Base-by-base conservation (phyloP, 352 stramenopile species). In the Globisporangium spiculum region DNA sequence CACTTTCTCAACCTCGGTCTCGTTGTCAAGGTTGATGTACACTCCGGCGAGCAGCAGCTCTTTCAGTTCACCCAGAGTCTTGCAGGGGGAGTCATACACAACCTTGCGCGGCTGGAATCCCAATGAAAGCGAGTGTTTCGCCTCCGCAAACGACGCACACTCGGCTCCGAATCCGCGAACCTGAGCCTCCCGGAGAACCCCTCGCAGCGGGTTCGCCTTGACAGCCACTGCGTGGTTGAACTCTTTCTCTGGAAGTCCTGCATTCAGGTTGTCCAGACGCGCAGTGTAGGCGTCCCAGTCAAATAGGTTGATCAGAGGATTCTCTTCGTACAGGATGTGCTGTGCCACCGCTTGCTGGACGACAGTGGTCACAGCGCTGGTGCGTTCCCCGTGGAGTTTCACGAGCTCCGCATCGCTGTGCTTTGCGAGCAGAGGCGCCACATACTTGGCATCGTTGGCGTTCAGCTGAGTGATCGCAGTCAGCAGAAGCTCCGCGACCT, bases 51-150 rank as follows among this genome's bases (percentile, higher is more conserved):
- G 56, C 56, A 98, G 70, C 64, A 96, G 81, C 50, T 91, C 82
- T 30, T 79, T 74, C 27, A 98, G 71, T 71, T 98, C 94, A 8
- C 71, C 69, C 20, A 79, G 36, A 16, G 93, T 98, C 74, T 98
- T 98, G 76, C 89, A 97, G 14, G 94, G 94, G 14, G 89, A 97
- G 67, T 98, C 94, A 74, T 94, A 98, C 9, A 98, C 87, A 14
- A 98, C 81, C 52, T 79, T 80, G 52, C 83, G 80, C 6, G 88
- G 88, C 27, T 77, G 54, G 66, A 93, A 92, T 1, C 85, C 84
- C 7, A 94, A 79, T 46, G 79, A 88, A 27, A 96, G 73, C 52
- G 87, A 72, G 73, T 96, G 88, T 61, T 91, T 91, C 10, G 86
- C 88, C 64, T 96, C 88, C 0, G 80, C 85, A 30, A 94, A 89